phyloP scores from a whole-genome alignment of 495 filamentous ascomycete species.

The Halenospora varia region DNA sequence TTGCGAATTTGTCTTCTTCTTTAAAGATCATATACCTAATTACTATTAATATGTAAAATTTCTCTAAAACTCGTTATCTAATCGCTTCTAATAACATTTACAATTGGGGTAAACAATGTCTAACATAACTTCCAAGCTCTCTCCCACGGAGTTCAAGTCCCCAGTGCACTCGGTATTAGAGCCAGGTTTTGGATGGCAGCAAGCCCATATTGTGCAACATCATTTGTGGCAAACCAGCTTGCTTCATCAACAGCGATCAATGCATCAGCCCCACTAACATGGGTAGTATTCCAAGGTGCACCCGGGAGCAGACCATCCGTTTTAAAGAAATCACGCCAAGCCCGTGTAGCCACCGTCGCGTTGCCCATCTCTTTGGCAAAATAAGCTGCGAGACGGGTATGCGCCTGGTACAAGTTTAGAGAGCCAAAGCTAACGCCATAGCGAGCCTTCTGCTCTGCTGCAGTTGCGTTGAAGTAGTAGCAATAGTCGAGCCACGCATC shows the following conservation, averaged over 20 bases:
- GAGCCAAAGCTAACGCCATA: conserved; percentile 39
- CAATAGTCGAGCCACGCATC: conserved; percentile 44
- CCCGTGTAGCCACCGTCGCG: conserved; percentile 31
- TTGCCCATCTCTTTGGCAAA: conserved; percentile 30
- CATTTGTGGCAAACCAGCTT: conserved; percentile 39
- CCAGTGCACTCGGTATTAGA: no score
- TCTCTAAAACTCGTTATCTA: no score
- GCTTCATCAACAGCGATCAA: conserved; percentile 38
- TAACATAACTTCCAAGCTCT: no score
- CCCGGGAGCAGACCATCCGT: conserved; percentile 31
- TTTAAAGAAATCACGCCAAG: conserved; percentile 38
- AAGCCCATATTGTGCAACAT: conserved; percentile 39
- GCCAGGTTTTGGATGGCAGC: conserved; percentile 42
- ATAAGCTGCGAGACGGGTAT: conserved; percentile 43
- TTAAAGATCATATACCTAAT: no score
- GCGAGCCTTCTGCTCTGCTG: conserved; percentile 35
- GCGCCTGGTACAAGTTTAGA: conserved; percentile 36
- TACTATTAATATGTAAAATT: no score
- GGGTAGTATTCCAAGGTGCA: conserved; percentile 29
- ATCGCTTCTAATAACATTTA: no score
- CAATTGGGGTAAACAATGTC: no score
- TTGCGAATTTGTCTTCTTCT: no score
- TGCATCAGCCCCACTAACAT: conserved; percentile 31
- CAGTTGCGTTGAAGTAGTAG: conserved; percentile 32
- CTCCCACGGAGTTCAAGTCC: no score